Evolutionary conservation across 179 eudicot genomes (phyloP).

Genomic region (Kewa caespitosa): DNA sequence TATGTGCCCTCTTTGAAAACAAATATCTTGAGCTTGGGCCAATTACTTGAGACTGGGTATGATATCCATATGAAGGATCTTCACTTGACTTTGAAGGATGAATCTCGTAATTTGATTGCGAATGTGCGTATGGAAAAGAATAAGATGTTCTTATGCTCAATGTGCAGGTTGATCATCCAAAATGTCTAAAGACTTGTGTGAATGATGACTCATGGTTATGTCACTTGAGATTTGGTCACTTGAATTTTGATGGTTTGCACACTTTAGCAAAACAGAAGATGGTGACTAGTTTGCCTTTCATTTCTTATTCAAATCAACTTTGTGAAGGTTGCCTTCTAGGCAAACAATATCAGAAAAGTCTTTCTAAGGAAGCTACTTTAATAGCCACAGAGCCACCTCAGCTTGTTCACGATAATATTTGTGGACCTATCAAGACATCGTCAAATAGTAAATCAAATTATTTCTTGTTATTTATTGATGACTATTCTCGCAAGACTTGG

Average conservation of each 20-base stretch:
- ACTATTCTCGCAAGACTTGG: not conserved
- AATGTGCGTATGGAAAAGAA: slow-evolving; percentile 10
- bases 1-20: not conserved
- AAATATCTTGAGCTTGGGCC: slow-evolving; percentile 8
- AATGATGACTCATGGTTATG: slow-evolving; percentile 3
- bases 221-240: slow-evolving; percentile 8
- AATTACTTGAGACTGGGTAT: slow-evolving; percentile 1
- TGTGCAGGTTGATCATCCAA: not conserved
- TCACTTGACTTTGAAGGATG: not conserved
- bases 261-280: not conserved
- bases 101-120: not conserved
- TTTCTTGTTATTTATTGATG: slow-evolving; percentile 9
- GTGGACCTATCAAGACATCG: slow-evolving; percentile 10
- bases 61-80: slow-evolving; percentile 10
- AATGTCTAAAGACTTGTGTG: not conserved
- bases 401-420: slow-evolving; percentile 6
- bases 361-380: not conserved
- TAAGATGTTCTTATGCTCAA: slow-evolving; percentile 12
- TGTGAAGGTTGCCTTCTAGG: slow-evolving; percentile 8
- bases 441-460: not conserved
- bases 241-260: slow-evolving; percentile 7
- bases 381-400: slow-evolving; percentile 1
- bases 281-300: not conserved
- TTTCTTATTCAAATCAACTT: slow-evolving; percentile 3
- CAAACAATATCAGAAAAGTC: not conserved